Conservation (phyloP, 805 yeast genomes). For the Blastobotrys americana region DNA sequence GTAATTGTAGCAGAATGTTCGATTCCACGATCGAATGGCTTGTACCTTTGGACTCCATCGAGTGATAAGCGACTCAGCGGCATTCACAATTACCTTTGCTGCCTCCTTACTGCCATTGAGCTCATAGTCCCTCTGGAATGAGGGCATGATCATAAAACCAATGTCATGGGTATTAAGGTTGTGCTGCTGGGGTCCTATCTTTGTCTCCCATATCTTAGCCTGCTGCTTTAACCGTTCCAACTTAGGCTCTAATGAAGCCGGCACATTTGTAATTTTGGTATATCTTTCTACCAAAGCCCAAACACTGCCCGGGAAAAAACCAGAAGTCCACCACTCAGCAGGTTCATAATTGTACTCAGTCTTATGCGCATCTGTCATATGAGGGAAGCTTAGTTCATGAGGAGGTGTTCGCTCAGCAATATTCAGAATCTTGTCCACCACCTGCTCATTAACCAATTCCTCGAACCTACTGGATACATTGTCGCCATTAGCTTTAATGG, state of each 20-base stretch:
- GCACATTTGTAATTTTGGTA: constrained; percentile 1
- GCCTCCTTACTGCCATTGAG: constrained; percentile 18
- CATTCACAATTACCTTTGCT: constrained; percentile 19
- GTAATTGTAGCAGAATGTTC: constrained; percentile 12
- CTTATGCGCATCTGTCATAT: neutral
- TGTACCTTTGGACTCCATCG: constrained; percentile 24
- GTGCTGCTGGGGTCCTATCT: constrained; percentile 10
- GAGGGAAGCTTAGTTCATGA: neutral
- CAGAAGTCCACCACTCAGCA: constrained; percentile 20
- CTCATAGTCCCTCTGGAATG: constrained; percentile 25
- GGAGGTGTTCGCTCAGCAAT: neutral
- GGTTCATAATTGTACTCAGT: constrained; percentile 6
- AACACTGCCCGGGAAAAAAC: constrained; percentile 18
- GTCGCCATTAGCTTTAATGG: neutral
- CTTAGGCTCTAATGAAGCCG: neutral
- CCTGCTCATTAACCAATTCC: neutral
- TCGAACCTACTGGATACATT: too few species aligned
- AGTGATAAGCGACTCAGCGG: constrained; percentile 27
- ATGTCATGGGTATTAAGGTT: constrained; percentile 29
- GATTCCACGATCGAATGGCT: constrained; percentile 27
- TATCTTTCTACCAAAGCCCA: constrained; percentile 15
- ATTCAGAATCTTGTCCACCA: neutral
- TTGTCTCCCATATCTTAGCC: constrained; percentile 12
- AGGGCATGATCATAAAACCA: constrained; percentile 27
- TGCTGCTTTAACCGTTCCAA: neutral